Base-by-base conservation (phyloP, 1,284 basidiomycete genomes). In the Leucoagaricus sp. region DNA sequence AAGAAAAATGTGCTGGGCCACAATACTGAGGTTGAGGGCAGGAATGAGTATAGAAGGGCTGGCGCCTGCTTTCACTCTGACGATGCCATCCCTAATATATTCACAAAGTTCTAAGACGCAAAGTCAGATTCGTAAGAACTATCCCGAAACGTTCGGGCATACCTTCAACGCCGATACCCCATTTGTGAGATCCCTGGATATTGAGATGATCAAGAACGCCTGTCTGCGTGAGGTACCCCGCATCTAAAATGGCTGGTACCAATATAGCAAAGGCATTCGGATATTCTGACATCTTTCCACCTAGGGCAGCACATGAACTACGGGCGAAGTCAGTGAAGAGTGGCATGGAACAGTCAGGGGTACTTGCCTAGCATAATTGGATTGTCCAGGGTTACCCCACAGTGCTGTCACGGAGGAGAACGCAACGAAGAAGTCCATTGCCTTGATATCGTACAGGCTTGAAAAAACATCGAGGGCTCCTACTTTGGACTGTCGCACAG, bases 311-410 rank as follows among this genome's bases (percentile, higher is more conserved):
- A 54, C 75, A 75, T 2, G 74, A 75, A 41, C 76, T 78, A 41
- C 9, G 57, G 49, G 6, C 52, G 45, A 21, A 13, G 38, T 38
- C 12, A 58, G 28, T n/a, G n/a, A n/a, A n/a, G 10, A 34, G 26
- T 6, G 2, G 44, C n/a, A n/a, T n/a, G n/a, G n/a, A n/a, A n/a
- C n/a, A 34, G 21, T 34, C 10, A 25, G n/a, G n/a, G 5, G 4
- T 19, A 52, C 71, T 55, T 49, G 76, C 75, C 64, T 65, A 2
- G 70, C 64, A 62, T 78, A 78, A 55, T 72, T 76, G 1, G 75
- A 71, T 60, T 79, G 75, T 1, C 75, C 77, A 10, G 66, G 62
- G 57, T 68, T 74, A 6, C 77, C 77, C 45, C 75, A 69, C 17
- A 71, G 44, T 1, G 66, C 68, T 1, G 70, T 63, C 1, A 76